These are phyloP conservation scores for Pelomyxa schiedti DNA, from an alignment of 78 protist genomes.

Conservation along the genomic window DNA sequence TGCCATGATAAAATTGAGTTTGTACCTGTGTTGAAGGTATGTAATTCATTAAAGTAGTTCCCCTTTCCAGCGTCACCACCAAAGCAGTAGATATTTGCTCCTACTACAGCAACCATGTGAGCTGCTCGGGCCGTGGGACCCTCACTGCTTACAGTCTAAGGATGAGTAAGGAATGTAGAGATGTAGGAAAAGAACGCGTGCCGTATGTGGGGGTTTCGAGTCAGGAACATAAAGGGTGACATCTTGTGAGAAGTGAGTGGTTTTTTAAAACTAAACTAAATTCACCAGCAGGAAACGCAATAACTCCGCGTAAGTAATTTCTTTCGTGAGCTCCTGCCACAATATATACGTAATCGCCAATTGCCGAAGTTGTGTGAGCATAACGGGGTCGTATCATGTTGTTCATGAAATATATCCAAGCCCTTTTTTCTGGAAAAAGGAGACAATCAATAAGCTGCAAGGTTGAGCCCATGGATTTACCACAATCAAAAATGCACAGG, in stretches of 20 bases:
- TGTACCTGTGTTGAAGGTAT: background rate
- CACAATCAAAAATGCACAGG: background rate
- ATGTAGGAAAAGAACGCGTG: too few species aligned
- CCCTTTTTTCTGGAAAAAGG: background rate
- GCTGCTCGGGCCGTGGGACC: background rate
- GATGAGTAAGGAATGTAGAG: too few species aligned
- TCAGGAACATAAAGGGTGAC: too few species aligned
- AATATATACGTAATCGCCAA: background rate
- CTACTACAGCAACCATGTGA: background rate
- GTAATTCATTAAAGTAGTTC: background rate
- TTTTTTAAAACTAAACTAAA: too few species aligned
- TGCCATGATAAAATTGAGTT: background rate
- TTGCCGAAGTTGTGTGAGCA: background rate
- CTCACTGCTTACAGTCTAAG: background rate
- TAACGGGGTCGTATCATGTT: background rate
- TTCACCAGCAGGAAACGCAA: too few species aligned
- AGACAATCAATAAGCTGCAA: too few species aligned
- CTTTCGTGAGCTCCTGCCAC: background rate
- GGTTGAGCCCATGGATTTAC: too few species aligned
- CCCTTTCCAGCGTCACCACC: background rate
- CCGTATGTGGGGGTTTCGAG: too few species aligned
- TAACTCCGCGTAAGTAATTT: too few species aligned
- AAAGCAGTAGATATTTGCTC: background rate
- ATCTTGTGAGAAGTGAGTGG: too few species aligned
- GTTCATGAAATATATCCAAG: background rate